Base-by-base conservation (phyloP, 2,329 filamentous ascomycete genomes). In the Boeremia lycopersici region DNA sequence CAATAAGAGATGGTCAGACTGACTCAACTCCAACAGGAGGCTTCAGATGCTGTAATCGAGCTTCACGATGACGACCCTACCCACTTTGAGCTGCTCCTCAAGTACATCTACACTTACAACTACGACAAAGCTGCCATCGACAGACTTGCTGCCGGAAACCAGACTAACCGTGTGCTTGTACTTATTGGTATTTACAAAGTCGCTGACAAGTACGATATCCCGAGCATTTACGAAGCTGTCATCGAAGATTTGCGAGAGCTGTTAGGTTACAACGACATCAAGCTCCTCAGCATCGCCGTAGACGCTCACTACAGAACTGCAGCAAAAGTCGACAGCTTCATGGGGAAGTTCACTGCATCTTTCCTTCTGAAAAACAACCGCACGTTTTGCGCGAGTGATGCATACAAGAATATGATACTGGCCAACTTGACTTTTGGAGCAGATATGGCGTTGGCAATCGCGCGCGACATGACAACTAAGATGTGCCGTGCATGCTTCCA, bases 101-200 rank as follows among this genome's bases (percentile, higher is more conserved):
- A 56, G 43, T 60, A 43, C 46, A 56, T 59, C 19, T 64, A 64
- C 52, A 48, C 53, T 5, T 10, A 31, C 12, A 1, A 26, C 2
- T 55, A 52, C 44, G 46, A 55, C 41, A 38, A 17, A 1, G 25
- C 31, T 2, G 30, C 19, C 6, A 41, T 57, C 31, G 11, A n/a
- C 3, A 49, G n/a, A 3, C 29, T 44, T 1, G 41, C 41, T 5
- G n/a, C 17, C 2, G n/a, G 10, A 6, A 10, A 44, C n/a, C 9
- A 2, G 8, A 30, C 2, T 1, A 10, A 42, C 13, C 26, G 26
- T 30, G 26, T 42, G 6, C 26, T 17, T 4, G 19, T 30, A 10
- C 39, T 13, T 2, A 30, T 42, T 1, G 39, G 39, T 15, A 30
- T n/a, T n/a, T 17, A 19, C 7, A 15, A 6, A 7, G 9, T 42